These are phyloP conservation scores for Avena eriantha DNA, from an alignment of 176 grass and related monocot species.

Conservation along the genomic window DNA sequence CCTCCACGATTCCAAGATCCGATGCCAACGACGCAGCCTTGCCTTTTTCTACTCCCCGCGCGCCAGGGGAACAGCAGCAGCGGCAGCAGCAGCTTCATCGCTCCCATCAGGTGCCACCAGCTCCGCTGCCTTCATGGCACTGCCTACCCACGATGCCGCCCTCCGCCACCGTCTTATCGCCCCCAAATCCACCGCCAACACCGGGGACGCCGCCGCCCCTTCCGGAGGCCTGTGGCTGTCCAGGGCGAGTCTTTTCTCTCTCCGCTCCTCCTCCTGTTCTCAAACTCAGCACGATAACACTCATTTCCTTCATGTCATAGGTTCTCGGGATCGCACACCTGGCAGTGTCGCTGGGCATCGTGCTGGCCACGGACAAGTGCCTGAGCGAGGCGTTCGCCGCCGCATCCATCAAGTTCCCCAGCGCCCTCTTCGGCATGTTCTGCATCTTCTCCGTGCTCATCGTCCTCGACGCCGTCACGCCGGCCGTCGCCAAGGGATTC, in stretches of 20 bases:
- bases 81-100: neutral
- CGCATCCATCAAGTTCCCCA: conserved; percentile 86
- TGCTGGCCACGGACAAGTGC: conserved; percentile 68
- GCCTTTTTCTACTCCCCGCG: neutral
- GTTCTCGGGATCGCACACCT: conserved; percentile 59
- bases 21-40: conserved; percentile 13
- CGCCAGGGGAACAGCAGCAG: neutral
- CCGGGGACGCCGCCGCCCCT: neutral
- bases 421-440: conserved; percentile 86
- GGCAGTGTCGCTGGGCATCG: conserved; percentile 61
- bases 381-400: conserved; percentile 71
- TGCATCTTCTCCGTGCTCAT: conserved; percentile 77
- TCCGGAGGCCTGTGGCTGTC: conserved; percentile 14
- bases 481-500: conserved; percentile 58
- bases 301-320: conserved; percentile 13
- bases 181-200: conserved; percentile 27
- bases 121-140: neutral
- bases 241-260: conserved; percentile 13
- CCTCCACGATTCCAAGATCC: conserved; percentile 17
- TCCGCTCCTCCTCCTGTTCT: neutral
- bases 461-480: conserved; percentile 58
- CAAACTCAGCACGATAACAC: neutral
- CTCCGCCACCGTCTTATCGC: conserved; percentile 18
- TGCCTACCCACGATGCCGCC: conserved; percentile 22
- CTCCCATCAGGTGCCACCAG: neutral